phyloP scores from a whole-genome alignment of 352 stramenopile genomes.

The Hyaloperonospora arabidopsidis region DNA sequence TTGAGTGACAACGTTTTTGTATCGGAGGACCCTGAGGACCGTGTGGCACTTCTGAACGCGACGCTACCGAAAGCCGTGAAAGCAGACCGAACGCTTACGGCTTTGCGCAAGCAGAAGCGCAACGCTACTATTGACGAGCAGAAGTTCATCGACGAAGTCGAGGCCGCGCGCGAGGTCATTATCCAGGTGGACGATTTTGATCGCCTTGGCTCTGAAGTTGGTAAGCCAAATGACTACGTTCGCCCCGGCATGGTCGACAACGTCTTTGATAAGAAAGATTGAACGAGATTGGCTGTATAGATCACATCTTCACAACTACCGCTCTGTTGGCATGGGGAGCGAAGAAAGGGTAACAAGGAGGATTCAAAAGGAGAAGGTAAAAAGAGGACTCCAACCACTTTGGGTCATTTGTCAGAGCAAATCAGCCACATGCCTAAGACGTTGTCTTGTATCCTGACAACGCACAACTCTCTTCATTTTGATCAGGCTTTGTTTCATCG shows the following conservation, averaged over 20 bases:
- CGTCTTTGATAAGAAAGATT: constrained; percentile 38
- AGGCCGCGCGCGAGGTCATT: constrained; percentile 92
- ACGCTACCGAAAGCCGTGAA: constrained; percentile 84
- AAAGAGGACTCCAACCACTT: too few species aligned
- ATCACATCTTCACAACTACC: too few species aligned
- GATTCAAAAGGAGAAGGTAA: too few species aligned
- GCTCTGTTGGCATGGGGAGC: too few species aligned
- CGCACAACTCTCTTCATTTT: background rate
- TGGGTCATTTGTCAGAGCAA: too few species aligned
- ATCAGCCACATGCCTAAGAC: too few species aligned
- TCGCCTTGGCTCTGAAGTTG: constrained; percentile 75
- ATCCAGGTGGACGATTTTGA: constrained; percentile 95
- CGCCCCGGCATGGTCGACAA: constrained; percentile 79
- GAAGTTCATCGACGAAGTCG: constrained; percentile 91
- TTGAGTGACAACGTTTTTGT: constrained; percentile 73
- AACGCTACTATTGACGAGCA: constrained; percentile 89
- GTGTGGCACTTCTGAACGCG: constrained; percentile 64
- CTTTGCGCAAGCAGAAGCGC: constrained; percentile 92
- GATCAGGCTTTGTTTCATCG: too few species aligned
- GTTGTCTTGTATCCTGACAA: background rate
- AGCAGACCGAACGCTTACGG: constrained; percentile 88
- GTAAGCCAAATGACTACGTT: constrained; percentile 80
- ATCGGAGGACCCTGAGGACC: constrained; percentile 55
- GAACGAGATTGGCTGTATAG: constrained; percentile 2
- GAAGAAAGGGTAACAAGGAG: too few species aligned